These are phyloP conservation scores for Carpinus fangiana DNA, from an alignment of 306 rosid species.

Conservation along the genomic window DNA sequence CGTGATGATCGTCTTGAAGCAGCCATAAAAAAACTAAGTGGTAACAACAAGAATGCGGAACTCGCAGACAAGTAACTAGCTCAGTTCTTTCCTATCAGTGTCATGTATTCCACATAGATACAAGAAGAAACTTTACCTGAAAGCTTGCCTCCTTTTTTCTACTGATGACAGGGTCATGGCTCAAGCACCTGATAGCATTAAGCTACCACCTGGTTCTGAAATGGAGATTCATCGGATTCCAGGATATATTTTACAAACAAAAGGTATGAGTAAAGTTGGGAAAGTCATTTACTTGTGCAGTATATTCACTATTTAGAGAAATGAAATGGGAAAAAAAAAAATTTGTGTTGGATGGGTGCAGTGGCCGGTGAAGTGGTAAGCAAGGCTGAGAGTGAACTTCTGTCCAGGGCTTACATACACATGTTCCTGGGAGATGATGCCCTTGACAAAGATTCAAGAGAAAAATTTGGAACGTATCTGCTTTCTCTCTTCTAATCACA, in stretches of 20 bases:
- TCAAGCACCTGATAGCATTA: slow-evolving; percentile 5
- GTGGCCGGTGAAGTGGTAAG: slow-evolving; percentile 26
- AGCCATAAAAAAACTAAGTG: slow-evolving; percentile 21
- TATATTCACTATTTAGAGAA: not conserved
- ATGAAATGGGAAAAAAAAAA: not conserved
- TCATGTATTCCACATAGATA: not conserved
- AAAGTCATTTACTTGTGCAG: not conserved
- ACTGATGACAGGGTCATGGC: slow-evolving; percentile 8
- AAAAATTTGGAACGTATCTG: slow-evolving; percentile 18
- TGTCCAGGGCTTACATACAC: slow-evolving; percentile 28
- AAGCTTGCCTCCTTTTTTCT: not conserved
- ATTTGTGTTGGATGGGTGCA: slow-evolving; percentile 7
- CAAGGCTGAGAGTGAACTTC: slow-evolving; percentile 25
- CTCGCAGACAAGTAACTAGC: slow-evolving; percentile 22
- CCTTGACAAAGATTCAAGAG: slow-evolving; percentile 28
- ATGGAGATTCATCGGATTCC: slow-evolving; percentile 22
- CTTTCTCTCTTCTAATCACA: slow-evolving; percentile 22
- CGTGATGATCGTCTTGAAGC: slow-evolving; percentile 22
- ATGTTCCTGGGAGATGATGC: slow-evolving; percentile 20
- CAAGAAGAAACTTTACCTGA: not conserved
- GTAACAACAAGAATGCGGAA: slow-evolving; percentile 27
- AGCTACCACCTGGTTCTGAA: slow-evolving; percentile 9
- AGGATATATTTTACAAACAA: slow-evolving; percentile 25
- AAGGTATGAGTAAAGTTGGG: not conserved
- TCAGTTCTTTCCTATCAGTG: not conserved